Evolutionary conservation across 192 early-diverging fungal species (phyloP).

Genomic region (Dissophora ornata): DNA sequence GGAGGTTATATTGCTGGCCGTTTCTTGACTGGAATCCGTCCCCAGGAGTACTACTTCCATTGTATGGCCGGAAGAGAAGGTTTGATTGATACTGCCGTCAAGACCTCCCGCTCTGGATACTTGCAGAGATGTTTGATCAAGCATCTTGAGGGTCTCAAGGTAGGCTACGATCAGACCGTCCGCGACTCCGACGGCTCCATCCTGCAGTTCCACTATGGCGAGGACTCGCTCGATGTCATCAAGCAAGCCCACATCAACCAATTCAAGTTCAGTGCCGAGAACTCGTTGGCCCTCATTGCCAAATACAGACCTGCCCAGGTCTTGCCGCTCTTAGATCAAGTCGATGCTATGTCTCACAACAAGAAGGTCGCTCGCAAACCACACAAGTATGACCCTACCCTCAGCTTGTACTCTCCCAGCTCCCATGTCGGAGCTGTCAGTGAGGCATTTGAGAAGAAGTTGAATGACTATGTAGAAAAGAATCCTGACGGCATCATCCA

Average conservation of each 20-base stretch:
- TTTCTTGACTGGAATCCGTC: constrained; percentile 98
- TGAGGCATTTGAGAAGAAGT: constrained; percentile 81
- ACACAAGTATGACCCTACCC: constrained; percentile 78
- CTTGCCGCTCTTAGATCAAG: constrained; percentile 73
- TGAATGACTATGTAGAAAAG: constrained; percentile 77
- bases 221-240: constrained; percentile 96
- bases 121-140: constrained; percentile 99
- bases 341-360: constrained; percentile 76
- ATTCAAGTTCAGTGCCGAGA: constrained; percentile 95
- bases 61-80: constrained; percentile 99
- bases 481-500: constrained; percentile 79
- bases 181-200: constrained; percentile 95
- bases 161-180: constrained; percentile 98
- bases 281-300: constrained; percentile 82
- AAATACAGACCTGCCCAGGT: constrained; percentile 83
- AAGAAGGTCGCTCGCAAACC: constrained; percentile 84
- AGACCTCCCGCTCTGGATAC: constrained; percentile 98
- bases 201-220: constrained; percentile 98
- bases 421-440: constrained; percentile 89
- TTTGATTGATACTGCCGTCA: constrained; percentile 99
- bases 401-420: constrained; percentile 84
- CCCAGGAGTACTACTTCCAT: constrained; percentile 92
- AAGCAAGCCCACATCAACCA: constrained; percentile 91
- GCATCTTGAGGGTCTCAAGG: constrained; percentile 94
- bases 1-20: constrained; percentile 97